Base-by-base conservation (phyloP, 2,329 filamentous ascomycete species). In the Pseudogymnoascus sp. region DNA sequence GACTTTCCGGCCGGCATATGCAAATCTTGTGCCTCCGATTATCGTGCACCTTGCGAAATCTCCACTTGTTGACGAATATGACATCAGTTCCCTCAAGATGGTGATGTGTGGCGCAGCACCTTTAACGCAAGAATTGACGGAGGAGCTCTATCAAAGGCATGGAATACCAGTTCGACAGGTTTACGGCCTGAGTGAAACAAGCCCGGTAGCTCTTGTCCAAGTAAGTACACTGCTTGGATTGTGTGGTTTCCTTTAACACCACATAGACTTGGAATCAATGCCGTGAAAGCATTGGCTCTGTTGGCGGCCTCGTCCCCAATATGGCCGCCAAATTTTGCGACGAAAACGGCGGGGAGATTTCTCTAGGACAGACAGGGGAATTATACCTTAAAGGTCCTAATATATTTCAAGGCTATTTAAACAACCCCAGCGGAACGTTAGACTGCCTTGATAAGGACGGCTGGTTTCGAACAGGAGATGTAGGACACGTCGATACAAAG, bases 61-160 rank as follows among this genome's bases (percentile, higher is more conserved):
- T 69, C 90, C 91, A 0, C 70, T 84, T 5, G 86, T 95, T 9
- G 81, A 83, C 61, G 88, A 90, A 66, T 95, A 93, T 75, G 85
- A 96, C 73, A 79, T 96, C 42, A 85, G 83, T 13, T 85, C 82
- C 6, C 70, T 96, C 15, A 86, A 88, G 60, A 91, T 91, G 82
- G 79, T 94, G 78, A 92, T 91, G 75, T 91, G 84, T 2, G 92
- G 89, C 27, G 92, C 91, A 0, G 91, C 92, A 1, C 92, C 92
- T 0, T 78, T 96, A 55, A 91, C 90, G 0, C 78, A 80, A 36
- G 90, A 95, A 66, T 81, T 96, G 3, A 87, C 92, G 1, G 84
- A 90, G 61, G 82, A 84, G 9, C 83, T 92, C 3, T 89, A 90
- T 78, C 75, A 83, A 25, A 83, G 91, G 9, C 83, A 92, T 63